Percentiles rank a stretch among this genome's conserved stretches.
Evolutionary conservation across 83 land plant species (phyloP).

Genomic region (Larix sibirica): DNA sequence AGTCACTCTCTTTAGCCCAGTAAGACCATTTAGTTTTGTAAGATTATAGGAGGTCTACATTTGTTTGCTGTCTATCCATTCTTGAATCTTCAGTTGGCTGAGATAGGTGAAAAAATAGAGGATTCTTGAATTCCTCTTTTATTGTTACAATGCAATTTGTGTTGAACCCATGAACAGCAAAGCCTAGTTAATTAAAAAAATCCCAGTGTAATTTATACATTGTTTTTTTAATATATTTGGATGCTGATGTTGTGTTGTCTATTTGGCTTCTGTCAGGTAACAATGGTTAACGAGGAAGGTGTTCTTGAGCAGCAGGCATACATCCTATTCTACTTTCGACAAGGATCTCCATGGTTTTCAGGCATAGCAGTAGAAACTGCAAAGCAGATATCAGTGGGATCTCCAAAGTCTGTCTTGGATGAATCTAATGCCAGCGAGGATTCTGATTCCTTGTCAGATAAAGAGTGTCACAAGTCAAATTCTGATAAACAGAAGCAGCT

Average conservation of each 20-base stretch:
- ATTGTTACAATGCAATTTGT: background rate
- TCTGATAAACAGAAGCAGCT: background rate
- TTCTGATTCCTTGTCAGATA: slow-evolving; percentile 10
- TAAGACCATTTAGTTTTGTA: no score
- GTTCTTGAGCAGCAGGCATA: slow-evolving; percentile 63
- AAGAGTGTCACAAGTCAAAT: slow-evolving; percentile 1
- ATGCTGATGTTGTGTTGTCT: background rate
- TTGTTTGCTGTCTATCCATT: background rate
- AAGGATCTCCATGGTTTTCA: slow-evolving; percentile 48
- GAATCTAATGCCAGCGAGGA: slow-evolving; percentile 3
- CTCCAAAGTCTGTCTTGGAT: slow-evolving; percentile 41
- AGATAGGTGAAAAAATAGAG: no score
- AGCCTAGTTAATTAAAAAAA: background rate
- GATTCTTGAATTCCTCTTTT: background rate
- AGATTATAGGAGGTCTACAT: no score
- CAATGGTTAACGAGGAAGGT: slow-evolving; percentile 20
- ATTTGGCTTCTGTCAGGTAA: slow-evolving; percentile 35
- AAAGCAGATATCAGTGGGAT: slow-evolving; percentile 10
- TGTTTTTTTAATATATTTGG: background rate
- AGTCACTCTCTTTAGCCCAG: no score
- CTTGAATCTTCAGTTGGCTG: background rate
- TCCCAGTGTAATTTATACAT: background rate
- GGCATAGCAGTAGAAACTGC: slow-evolving; percentile 16
- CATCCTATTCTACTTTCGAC: slow-evolving; percentile 52
- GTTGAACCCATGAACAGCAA: background rate